phyloP scores from a whole-genome alignment of 148 eudicot species.

The Diospyros kaki region DNA sequence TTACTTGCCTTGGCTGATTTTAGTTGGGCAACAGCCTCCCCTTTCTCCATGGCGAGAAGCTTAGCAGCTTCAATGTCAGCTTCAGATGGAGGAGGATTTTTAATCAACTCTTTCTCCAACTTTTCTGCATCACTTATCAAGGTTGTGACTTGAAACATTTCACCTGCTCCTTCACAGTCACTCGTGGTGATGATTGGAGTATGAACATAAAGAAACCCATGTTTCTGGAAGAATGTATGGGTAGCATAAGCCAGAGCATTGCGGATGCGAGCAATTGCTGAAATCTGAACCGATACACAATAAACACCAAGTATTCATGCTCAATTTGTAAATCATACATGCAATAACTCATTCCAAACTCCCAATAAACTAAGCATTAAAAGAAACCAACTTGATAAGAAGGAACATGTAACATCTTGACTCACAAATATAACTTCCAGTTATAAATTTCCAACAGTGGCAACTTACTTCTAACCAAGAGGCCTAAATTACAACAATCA shows the following conservation, averaged over 20 bases:
- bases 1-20: constrained; percentile 72
- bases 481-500: too few species aligned
- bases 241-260: constrained; percentile 90
- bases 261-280: constrained; percentile 84
- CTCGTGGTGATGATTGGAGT: constrained; percentile 97
- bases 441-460: too few species aligned
- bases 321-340: too few species aligned
- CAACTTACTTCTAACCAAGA: too few species aligned
- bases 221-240: constrained; percentile 81
- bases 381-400: not conserved
- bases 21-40: constrained; percentile 53
- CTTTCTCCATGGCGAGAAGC: constrained; percentile 57
- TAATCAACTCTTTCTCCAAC: constrained; percentile 72
- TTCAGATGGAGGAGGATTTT: constrained; percentile 70
- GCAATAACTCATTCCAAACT: too few species aligned
- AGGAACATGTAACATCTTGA: too few species aligned
- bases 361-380: not conserved
- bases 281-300: constrained; percentile 40
- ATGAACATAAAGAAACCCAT: constrained; percentile 71
- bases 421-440: too few species aligned
- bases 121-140: constrained; percentile 69
- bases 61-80: constrained; percentile 65
- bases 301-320: too few species aligned
- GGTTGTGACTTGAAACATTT: constrained; percentile 97
- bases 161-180: constrained; percentile 99